Evolutionary conservation across 352 stramenopile genomes (phyloP), one percentile per base, ranked within the genome.

Genomic region (Phytopythium vexans): DNA sequence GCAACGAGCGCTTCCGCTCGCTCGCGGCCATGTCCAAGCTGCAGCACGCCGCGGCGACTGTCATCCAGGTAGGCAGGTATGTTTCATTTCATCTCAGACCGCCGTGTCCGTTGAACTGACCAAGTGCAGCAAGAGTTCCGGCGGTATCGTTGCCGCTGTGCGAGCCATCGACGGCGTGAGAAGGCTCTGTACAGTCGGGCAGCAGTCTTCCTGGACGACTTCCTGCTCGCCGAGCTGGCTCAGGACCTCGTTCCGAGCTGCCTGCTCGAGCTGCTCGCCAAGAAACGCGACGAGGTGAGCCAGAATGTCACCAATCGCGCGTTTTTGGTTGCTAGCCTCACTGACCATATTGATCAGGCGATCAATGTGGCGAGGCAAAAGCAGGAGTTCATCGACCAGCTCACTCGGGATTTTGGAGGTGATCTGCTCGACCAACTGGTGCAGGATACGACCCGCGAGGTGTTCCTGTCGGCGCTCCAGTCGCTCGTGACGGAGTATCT

Each of bases 1-100:
- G 68, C 8, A 68, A 52, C 40, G 69, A 82, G 46, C 71, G 71
- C 46, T 68, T 86, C 43, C 67, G 54, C 4, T 82, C 74, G 6
- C 48, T 86, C 4, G 66, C 68, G 8, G 62, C 60, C 11, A 75
- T 86, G 60, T 77, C 72, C 6, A 67, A 58, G 21, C 55, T 86
- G 31, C 74, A 81, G 51, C 54, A 72, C 6, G 63, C 59, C 14
- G 71, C 74, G 15, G 74, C 69, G 11, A 50, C 16, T 1, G 56
- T 68, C 47, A 80, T 86, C 32, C 74, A 86, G 62, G 74, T 86
- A 36, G 2, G 27, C 1, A 35, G 6, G 39, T 27, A n/a, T 43
- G 4, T 12, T 21, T 27, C 36, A 4, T 39, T 31, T 8, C 4
- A 14, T 11, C 2, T 32, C 12, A 33, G 21, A 15, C 4, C 2